Base-by-base conservation (phyloP, 1,284 basidiomycete genomes). In the Salmacisia buchloeana region DNA sequence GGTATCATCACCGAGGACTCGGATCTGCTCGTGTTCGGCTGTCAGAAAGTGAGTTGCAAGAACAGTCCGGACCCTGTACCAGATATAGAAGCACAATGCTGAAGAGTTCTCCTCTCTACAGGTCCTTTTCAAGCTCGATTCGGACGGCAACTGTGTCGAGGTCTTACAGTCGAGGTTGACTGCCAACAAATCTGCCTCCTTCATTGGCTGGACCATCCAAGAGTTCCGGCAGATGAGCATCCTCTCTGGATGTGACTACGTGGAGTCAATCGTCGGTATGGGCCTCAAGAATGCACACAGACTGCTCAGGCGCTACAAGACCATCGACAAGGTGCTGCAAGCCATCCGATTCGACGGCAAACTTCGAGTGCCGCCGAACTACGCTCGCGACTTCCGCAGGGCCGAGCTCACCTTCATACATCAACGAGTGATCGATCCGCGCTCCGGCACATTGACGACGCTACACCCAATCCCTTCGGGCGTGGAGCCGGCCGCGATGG, bases 1-100 rank as follows among this genome's bases (percentile, higher is more conserved):
- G 96, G 88, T 2, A 89, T 99, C 78, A 86, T 99, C 72, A 97
- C 96, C 0, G 96, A 99, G 81, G 96, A 98, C 82, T 97, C 94
- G 4, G 96, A 99, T 81, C 84, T 99, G 59, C 88, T 98, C 68
- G 94, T 98, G 41, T 98, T 97, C 77, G 96, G 94, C 13, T 96
- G 93, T 82, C 85, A 85, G 70, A 89, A 85, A 61, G 89, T 92
- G 12, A 83, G 91, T 63, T 58, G 39, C 34, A 52, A 52, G 18
- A 63, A 43, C 6, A 15, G 12, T 29, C 25, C 60, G 81, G 76
- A 82, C 83, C 59, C 77, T 83, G 21, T 91, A 92, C 84, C 94
- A 94, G 81, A 84, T 96, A 31, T 92, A 96, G 79, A 84, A 85
- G 59, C 85, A 88, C 39, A 15, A 15, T 41, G n/a, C n/a, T n/a